Percentiles rank a stretch among this genome's conserved stretches.
Evolutionary conservation across 2,329 filamentous ascomycete species (phyloP).

Genomic region (Sporothrix schenckii): DNA sequence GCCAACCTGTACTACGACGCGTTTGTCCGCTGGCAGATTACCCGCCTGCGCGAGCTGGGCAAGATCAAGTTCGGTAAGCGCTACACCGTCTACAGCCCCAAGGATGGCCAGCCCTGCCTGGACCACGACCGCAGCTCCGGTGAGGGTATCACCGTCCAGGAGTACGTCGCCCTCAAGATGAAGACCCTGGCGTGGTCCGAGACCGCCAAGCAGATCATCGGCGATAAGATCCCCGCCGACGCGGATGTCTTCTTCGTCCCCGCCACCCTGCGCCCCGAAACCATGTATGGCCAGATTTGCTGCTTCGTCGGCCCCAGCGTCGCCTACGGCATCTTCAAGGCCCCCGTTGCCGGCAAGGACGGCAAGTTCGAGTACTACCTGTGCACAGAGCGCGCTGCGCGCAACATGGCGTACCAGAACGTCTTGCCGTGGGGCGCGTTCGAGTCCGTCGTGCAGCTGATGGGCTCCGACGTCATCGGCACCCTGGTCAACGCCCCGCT

Average conservation of each 20-base stretch:
- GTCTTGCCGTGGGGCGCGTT: conserved; percentile 69
- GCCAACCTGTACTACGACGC: conserved; percentile 96
- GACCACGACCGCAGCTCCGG: conserved; percentile 82
- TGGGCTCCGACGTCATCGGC: conserved; percentile 80
- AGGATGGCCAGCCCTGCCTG: conserved; percentile 85
- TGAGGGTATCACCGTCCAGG: conserved; percentile 81
- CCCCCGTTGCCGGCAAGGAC: conserved; percentile 50
- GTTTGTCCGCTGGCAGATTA: conserved; percentile 98
- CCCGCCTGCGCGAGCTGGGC: conserved; percentile 79
- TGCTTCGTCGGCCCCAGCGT: conserved; percentile 94
- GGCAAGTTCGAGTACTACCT: conserved; percentile 77
- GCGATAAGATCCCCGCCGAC: conserved; percentile 75
- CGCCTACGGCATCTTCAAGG: conserved; percentile 76
- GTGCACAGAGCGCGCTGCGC: conserved; percentile 59
- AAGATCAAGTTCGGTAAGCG: conserved; percentile 88
- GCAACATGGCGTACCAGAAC: conserved; percentile 96
- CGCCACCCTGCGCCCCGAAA: conserved; percentile 89
- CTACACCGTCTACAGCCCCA: conserved; percentile 54
- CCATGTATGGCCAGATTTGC: conserved; percentile 97
- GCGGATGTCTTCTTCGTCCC: conserved; percentile 87
- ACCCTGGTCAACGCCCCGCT: conserved; percentile 89
- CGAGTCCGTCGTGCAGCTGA: conserved; percentile 73
- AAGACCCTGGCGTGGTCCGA: conserved; percentile 88
- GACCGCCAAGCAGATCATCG: conserved; percentile 69
- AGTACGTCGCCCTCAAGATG: conserved; percentile 91